Evolutionary conservation across 140 eudicot genomes (phyloP), one percentile per base, ranked within the genome.

Genomic region (Erigeron philadelphicus): DNA sequence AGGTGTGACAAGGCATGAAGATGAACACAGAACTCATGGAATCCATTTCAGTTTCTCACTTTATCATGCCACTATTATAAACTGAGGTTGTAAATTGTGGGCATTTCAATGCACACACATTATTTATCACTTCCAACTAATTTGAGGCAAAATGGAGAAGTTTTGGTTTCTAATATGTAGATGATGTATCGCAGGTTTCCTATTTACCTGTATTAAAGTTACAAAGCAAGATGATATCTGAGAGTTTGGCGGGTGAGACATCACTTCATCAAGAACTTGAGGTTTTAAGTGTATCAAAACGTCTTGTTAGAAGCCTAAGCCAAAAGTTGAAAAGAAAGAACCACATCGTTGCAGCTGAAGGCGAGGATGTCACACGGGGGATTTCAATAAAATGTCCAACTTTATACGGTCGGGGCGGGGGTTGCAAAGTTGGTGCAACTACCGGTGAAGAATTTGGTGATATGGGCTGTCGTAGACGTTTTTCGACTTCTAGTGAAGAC

Each of bases 391-490:
- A 84, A 48, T 89, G 98, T 67, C 95, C 92, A 12, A 81, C 85
- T 45, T 54, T 86, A 50, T 92, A 86, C 73, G 81, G 85, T 9
- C 81, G 86, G 48, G 87, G 82, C 40, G 96, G 96, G 16, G 98
- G 96, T 67, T 93, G 98, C 83, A 89, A 83, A 82, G 98, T 93
- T 11, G 90, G 98, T 42, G 96, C 95, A 49, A 89, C 88, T 44
- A 86, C 83, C 11, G 65, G 75, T 46, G 96, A 89, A 67, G 96
- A 93, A 11, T 75, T 76, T 63, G 81, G 81, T 17, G 91, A 82
- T 38, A 63, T 61, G 13, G 68, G 83, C 11, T 68, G 77, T 47
- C 71, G 92, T 69, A 81, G 98, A 69, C 77, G 87, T n/a, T 64
- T 64, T 47, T 86, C 90, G n/a, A 84, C 78, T 67, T 83, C 90